Evolutionary conservation across 1,284 basidiomycete species (phyloP).

Genomic region (Peniophora sp.): DNA sequence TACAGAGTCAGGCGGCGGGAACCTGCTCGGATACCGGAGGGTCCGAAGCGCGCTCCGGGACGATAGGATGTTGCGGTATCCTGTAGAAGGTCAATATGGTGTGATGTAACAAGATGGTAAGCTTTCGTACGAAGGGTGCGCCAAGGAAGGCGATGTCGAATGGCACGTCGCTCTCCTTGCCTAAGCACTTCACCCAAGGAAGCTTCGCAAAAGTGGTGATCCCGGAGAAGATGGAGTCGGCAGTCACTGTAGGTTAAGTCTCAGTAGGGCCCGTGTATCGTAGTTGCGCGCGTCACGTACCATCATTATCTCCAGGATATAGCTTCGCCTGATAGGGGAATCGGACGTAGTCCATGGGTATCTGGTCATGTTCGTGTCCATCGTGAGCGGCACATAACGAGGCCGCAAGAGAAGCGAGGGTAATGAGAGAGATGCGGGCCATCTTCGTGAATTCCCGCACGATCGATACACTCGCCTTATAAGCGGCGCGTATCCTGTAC

Average conservation of each 20-base stretch:
- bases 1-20: conserved; percentile 67
- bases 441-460: not conserved
- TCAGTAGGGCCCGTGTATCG: too few relatives aligned
- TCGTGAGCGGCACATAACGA: conserved; percentile 19
- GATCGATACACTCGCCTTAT: not conserved
- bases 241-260: conserved; percentile 43
- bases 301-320: conserved; percentile 49
- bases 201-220: conserved; percentile 71
- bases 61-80: conserved; percentile 72
- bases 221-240: conserved; percentile 64
- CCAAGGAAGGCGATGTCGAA: conserved; percentile 78
- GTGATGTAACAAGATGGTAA: too few relatives aligned
- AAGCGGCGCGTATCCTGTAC: too few relatives aligned
- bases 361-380: conserved; percentile 40
- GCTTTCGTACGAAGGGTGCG: conserved; percentile 69
- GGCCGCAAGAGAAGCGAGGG: not conserved
- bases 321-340: conserved; percentile 44
- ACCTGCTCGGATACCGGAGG: conserved; percentile 67
- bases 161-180: conserved; percentile 39
- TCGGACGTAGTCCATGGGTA: conserved; percentile 56
- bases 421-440: not conserved
- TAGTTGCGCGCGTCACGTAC: conserved; percentile 19
- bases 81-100: conserved; percentile 22
- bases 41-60: conserved; percentile 74
- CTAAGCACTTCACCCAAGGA: conserved; percentile 68